Evolutionary conservation across 345 rosid genomes (phyloP).

Genomic region (Adansonia digitata): DNA sequence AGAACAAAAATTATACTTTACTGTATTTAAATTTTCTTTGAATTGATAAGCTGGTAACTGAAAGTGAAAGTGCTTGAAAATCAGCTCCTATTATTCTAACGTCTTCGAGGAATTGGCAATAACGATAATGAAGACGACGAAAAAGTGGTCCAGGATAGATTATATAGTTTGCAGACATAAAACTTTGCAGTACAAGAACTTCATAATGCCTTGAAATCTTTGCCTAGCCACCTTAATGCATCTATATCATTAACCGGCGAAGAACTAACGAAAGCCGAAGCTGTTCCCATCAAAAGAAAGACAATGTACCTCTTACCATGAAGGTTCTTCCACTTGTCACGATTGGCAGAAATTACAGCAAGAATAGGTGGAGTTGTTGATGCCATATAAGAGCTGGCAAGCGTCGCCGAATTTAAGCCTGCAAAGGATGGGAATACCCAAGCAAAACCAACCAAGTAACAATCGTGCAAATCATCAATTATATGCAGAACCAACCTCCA

Average conservation of each 20-base stretch:
- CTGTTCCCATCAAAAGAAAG: conserved; percentile 13
- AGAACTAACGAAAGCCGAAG: conserved; percentile 17
- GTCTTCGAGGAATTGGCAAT: conserved; percentile 47
- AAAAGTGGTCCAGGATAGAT: conserved; percentile 42
- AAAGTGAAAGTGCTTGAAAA: conserved; percentile 39
- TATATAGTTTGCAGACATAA: conserved; percentile 48
- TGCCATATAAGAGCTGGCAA: conserved; percentile 45
- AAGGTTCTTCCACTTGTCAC: conserved; percentile 59
- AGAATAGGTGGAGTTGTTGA: conserved; percentile 44
- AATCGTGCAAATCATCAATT: background rate
- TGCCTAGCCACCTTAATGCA: conserved; percentile 23
- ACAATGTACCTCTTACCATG: conserved; percentile 23
- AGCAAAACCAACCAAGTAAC: conserved; percentile 7
- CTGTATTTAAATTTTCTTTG: too few relatives aligned
- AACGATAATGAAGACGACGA: conserved; percentile 38
- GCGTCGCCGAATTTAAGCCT: conserved; percentile 53
- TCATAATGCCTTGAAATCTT: conserved; percentile 40
- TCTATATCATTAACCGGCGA: conserved; percentile 11
- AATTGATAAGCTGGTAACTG: too few relatives aligned
- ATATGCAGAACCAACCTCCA: too few relatives aligned
- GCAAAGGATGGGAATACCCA: conserved; percentile 19
- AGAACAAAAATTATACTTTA: too few relatives aligned
- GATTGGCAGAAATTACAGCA: conserved; percentile 46
- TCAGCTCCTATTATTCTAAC: conserved; percentile 33
- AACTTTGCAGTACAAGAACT: conserved; percentile 50